Evolutionary conservation across 1,139 yeast genomes (phyloP).

Genomic region (Yamadazyma pseudoaaseri): DNA sequence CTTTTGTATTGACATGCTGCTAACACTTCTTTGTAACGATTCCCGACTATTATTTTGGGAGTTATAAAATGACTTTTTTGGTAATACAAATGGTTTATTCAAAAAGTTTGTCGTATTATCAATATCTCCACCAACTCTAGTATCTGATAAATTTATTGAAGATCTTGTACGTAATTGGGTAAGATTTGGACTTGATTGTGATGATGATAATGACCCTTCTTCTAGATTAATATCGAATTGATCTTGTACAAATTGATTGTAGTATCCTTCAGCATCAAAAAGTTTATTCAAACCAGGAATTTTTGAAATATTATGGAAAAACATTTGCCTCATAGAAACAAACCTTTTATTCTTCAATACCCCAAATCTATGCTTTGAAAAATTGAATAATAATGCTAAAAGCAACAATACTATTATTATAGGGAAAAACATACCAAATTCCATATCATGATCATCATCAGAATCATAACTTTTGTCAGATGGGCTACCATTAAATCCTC

Average conservation of each 20-base stretch:
- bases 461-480: slow-evolving; percentile 14
- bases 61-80: slow-evolving; percentile 21
- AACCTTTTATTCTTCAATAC: slow-evolving; percentile 15
- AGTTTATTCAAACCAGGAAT: slow-evolving; percentile 18
- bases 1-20: slow-evolving; percentile 19
- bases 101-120: slow-evolving; percentile 25
- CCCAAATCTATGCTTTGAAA: slow-evolving; percentile 8
- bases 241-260: slow-evolving; percentile 16
- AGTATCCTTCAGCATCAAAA: slow-evolving; percentile 14
- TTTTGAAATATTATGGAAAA: slow-evolving; percentile 14
- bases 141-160: slow-evolving; percentile 32
- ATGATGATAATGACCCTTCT: slow-evolving; percentile 28
- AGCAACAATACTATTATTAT: slow-evolving; percentile 19
- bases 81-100: slow-evolving; percentile 36
- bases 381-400: slow-evolving; percentile 10
- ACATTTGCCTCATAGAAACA: slow-evolving; percentile 13
- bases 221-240: slow-evolving; percentile 28
- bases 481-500: slow-evolving; percentile 12
- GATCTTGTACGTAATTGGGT: slow-evolving; percentile 43
- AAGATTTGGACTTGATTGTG: slow-evolving; percentile 18
- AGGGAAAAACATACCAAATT: slow-evolving; percentile 9
- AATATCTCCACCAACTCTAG: slow-evolving; percentile 12
- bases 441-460: slow-evolving; percentile 25
- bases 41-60: slow-evolving; percentile 31
- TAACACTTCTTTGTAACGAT: slow-evolving; percentile 23